Percentiles rank a stretch among this genome's conserved stretches.
Conservation (phyloP, 1,284 basidiomycete species). For the Puccinia novopanici region DNA sequence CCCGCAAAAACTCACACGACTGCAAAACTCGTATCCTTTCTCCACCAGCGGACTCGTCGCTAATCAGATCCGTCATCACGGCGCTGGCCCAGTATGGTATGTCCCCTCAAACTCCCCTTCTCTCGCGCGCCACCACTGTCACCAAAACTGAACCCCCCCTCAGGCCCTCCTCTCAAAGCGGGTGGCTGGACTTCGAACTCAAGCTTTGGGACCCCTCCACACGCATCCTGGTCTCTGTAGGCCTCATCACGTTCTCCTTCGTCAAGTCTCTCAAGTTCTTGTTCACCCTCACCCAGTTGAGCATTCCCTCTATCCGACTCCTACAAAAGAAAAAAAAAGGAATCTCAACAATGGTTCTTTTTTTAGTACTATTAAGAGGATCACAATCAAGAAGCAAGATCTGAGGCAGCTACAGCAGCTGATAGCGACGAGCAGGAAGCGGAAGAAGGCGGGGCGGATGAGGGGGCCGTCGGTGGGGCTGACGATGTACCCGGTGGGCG, state of each 20-base stretch:
- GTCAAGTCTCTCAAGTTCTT: slow-evolving; percentile 19
- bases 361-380: slow-evolving; percentile 28
- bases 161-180: slow-evolving; percentile 5
- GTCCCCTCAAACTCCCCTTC: background rate
- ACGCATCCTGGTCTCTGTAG: background rate
- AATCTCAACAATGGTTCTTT: background rate
- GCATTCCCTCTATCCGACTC: background rate
- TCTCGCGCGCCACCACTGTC: too few relatives aligned
- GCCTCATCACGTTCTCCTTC: slow-evolving; percentile 17
- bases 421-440: background rate
- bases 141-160: background rate
- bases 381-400: background rate
- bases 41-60: slow-evolving; percentile 4
- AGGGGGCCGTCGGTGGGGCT: background rate
- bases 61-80: slow-evolving; percentile 43
- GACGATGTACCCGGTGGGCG: slow-evolving; percentile 1
- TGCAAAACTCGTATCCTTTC: background rate
- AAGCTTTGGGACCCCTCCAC: slow-evolving; percentile 23
- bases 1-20: background rate
- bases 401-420: background rate
- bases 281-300: slow-evolving; percentile 37
- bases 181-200: slow-evolving; percentile 34
- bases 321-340: background rate
- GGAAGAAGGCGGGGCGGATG: background rate
- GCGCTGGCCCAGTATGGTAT: slow-evolving; percentile 41